Evolutionary conservation across 768 basidiomycete genomes (phyloP), one percentile per base, ranked within the genome.

Genomic region (Sistotremastrum suecicum): DNA sequence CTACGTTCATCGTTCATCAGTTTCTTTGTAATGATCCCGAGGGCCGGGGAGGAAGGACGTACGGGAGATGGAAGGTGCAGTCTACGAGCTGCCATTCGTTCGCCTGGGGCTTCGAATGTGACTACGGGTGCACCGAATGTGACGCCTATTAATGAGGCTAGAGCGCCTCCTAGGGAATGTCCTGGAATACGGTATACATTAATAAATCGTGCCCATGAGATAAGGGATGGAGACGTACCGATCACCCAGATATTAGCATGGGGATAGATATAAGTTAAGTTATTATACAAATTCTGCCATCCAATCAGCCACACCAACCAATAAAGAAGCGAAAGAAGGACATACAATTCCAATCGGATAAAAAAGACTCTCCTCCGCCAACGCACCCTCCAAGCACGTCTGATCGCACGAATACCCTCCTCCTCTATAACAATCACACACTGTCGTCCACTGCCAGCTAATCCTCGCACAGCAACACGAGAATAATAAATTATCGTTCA

Each of bases 391-490:
- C 46, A 95, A 50, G 58, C 92, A 98, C 29, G 71, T 66, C 56
- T 78, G 70, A 54, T 87, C 75, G 61, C 92, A 98, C 54, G 80
- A 81, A 74, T 78, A 82, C 4, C 80, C 80, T 7, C 69, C 66
- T 6, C 79, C 73, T 44, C 73, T 68, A 61, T 83, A 83, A 60
- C 94, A 98, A 47, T 78, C 85, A 62, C 94, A 98, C 12, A 97
- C 92, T 0, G 87, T 76, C 40, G 83, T 78, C 94, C 94, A 98
- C 11, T 85, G 77, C 79, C 87, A 94, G 56, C 87, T 88, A 31
- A 95, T 74, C 11, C 77, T 67, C 0, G 94, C 94, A 60, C 94
- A 98, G 62, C 94, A 98, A 58, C 94, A 98, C 50, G 80, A 83
- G 61, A 94, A 94, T 48, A 97, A 63, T 5, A 95, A 60, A 53